Evolutionary conservation across 1,284 basidiomycete species (phyloP), one percentile per base, ranked within the genome.

Genomic region (Ustilago nuda): DNA sequence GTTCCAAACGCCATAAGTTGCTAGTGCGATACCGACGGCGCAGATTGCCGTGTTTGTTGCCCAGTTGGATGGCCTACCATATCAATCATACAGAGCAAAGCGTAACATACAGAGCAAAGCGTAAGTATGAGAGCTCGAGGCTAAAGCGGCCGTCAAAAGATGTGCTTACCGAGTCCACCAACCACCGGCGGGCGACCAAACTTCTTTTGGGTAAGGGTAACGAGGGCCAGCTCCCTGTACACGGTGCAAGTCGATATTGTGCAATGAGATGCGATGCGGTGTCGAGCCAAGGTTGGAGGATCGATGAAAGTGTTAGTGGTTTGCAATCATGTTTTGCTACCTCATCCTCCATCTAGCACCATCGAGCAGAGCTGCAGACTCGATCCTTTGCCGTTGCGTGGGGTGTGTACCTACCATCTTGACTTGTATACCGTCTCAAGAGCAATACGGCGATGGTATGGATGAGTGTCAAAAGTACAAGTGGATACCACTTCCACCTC

Each of bases 181-280:
- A 57, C 89, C 89, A 74, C 89, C 88, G 71, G 87, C 84, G 57
- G 89, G 89, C 53, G 87, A 86, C 88, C 88, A 89, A 68, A 89
- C 89, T 82, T 89, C 88, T 85, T 89, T 89, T 35, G 89, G 89
- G 85, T 87, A 89, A 59, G 89, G 88, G 83, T 88, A 89, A 74
- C 88, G 88, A 76, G 85, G 85, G 66, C 86, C 86, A 71, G 84
- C 86, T 74, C 85, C 86, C 79, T 83, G 62, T 53, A 32, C 30
- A 35, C 23, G 23, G 15, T 17, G 8, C 5, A 32, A 54, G 17
- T 32, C 36, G 36, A 37, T 37, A 13, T 41, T 12, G 17, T 41
- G 17, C 39, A 7, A 45, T 11, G 43, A 1, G 39, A 41, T 45
- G 8, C 19, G n/a, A 19, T 27, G 23, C 23, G 23, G 37, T 39